These are phyloP conservation scores for Syncephalastrum sp. DNA, from an alignment of 371 early-diverging fungal species.

Conservation along the genomic window DNA sequence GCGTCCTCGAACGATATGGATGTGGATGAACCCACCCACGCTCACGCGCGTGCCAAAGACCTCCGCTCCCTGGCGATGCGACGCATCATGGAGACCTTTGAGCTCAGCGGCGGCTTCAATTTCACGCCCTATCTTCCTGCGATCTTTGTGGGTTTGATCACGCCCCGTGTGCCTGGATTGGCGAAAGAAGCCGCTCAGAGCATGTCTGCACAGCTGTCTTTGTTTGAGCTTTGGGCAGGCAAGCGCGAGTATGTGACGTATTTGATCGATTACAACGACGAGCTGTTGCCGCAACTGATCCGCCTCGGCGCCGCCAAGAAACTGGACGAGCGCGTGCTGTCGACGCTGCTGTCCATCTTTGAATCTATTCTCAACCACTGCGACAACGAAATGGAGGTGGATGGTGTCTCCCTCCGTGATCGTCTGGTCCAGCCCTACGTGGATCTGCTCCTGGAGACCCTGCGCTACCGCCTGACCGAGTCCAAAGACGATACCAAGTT, in stretches of 20 bases:
- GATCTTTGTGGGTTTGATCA: conserved; percentile 71
- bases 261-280: conserved; percentile 61
- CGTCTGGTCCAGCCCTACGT: conserved; percentile 65
- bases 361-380: conserved; percentile 69
- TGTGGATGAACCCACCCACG: conserved; percentile 18
- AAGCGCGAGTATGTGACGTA: conserved; percentile 60
- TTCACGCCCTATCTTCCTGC: conserved; percentile 73
- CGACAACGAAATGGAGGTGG: conserved; percentile 47
- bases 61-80: conserved; percentile 46
- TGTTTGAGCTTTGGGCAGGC: conserved; percentile 79
- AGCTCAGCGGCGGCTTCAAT: conserved; percentile 64
- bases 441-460: conserved; percentile 57
- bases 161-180: conserved; percentile 69
- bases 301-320: conserved; percentile 74
- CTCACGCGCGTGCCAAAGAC: no score
- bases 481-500: conserved; percentile 51
- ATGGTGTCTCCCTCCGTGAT: conserved; percentile 38
- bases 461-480: conserved; percentile 59
- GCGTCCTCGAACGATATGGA: conserved; percentile 35
- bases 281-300: conserved; percentile 69
- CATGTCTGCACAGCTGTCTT: conserved; percentile 72
- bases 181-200: conserved; percentile 83
- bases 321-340: conserved; percentile 67
- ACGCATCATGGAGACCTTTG: conserved; percentile 78
- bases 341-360: conserved; percentile 70